phyloP scores from a whole-genome alignment of 1,284 basidiomycete species.

The Phellinidium pouzarii region DNA sequence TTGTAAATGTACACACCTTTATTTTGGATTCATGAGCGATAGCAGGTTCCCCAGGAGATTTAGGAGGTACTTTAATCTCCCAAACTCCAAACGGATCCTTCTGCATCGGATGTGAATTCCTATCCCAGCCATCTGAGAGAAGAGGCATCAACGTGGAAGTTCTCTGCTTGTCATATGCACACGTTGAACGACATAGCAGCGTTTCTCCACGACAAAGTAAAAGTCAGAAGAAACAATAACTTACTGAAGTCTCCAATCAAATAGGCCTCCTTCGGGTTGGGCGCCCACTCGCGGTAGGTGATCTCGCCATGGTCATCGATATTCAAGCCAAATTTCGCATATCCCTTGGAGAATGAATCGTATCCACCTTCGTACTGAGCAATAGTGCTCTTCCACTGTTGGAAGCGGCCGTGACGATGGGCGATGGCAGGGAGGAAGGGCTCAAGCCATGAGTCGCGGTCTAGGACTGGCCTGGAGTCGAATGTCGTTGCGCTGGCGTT shows the following conservation, averaged over 20 bases:
- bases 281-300: constrained; percentile 93
- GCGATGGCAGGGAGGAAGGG: constrained; percentile 68
- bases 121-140: constrained; percentile 79
- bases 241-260: constrained; percentile 96
- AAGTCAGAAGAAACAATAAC: constrained; percentile 29
- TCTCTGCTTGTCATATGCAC: constrained; percentile 1
- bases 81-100: constrained; percentile 91
- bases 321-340: constrained; percentile 81
- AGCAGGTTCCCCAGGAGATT: constrained; percentile 61
- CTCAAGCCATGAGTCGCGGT: constrained; percentile 69
- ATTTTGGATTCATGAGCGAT: constrained; percentile 94
- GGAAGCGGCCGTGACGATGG: constrained; percentile 65
- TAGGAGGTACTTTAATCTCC: constrained; percentile 78
- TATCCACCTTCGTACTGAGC: constrained; percentile 80
- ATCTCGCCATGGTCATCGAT: constrained; percentile 65
- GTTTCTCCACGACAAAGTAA: constrained; percentile 5
- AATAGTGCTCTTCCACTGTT: constrained; percentile 71
- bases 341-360: constrained; percentile 84
- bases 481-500: constrained; percentile 24
- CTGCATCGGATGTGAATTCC: constrained; percentile 78
- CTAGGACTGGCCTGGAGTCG: constrained; percentile 48
- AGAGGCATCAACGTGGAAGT: constrained; percentile 11
- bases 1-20: constrained; percentile 70
- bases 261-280: constrained; percentile 76
- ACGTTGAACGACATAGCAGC: background rate